phyloP scores from a whole-genome alignment of 2,329 filamentous ascomycete species.

The Colletotrichum cordylinicola region DNA sequence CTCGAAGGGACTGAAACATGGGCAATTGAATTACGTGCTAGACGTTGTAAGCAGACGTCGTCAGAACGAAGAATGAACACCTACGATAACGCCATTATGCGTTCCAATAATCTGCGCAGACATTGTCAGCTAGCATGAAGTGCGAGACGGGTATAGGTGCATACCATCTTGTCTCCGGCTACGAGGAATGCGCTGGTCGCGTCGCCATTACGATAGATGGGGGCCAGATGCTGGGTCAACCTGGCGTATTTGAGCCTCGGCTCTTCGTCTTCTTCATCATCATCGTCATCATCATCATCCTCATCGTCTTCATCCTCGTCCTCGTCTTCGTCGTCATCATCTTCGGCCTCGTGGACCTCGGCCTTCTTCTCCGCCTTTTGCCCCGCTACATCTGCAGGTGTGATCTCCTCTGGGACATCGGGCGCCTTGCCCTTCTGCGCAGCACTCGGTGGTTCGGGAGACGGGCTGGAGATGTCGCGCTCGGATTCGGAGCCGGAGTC shows the following conservation, averaged over 20 bases:
- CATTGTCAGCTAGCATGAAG: slow-evolving; percentile 27
- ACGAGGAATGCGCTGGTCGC: slow-evolving; percentile 91
- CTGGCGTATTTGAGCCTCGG: slow-evolving; percentile 92
- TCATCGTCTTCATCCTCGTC: slow-evolving; percentile 53
- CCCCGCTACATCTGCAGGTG: not conserved
- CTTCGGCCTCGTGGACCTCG: slow-evolving; percentile 23
- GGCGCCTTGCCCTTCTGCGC: slow-evolving; percentile 20
- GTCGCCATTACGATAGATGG: slow-evolving; percentile 93
- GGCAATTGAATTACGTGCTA: slow-evolving; percentile 89
- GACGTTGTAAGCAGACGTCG: not conserved
- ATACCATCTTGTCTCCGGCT: slow-evolving; percentile 95
- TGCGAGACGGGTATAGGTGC: slow-evolving; percentile 21
- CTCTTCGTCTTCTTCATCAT: slow-evolving; percentile 90
- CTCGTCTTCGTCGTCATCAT: slow-evolving; percentile 35
- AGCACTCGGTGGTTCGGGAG: not conserved
- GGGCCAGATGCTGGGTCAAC: slow-evolving; percentile 78
- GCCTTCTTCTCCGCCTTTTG: slow-evolving; percentile 21
- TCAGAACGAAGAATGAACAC: slow-evolving; percentile 34
- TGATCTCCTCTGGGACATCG: not conserved
- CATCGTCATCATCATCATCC: slow-evolving; percentile 68
- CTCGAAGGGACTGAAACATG: slow-evolving; percentile 78
- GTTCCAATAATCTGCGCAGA: slow-evolving; percentile 81
- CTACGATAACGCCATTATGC: slow-evolving; percentile 94
- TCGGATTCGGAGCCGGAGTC: slow-evolving; percentile 15
- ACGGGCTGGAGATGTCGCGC: not conserved